phyloP scores from a whole-genome alignment of 2,329 filamentous ascomycete genomes.

The Pseudogymnoascus sp. region DNA sequence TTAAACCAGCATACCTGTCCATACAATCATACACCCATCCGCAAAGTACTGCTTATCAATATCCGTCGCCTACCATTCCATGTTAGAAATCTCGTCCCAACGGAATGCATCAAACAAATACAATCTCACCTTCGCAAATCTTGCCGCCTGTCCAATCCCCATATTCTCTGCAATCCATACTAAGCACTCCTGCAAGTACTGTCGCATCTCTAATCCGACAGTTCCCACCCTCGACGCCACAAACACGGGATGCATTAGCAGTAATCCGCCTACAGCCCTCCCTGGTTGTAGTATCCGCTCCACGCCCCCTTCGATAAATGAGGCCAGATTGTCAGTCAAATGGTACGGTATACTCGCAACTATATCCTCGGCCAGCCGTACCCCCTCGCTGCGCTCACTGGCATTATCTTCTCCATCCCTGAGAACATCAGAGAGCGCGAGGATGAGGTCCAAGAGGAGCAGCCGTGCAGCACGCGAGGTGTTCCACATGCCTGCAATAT shows the following conservation, averaged over 20 bases:
- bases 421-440: slow-evolving; percentile 23
- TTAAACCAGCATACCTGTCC: slow-evolving; percentile 17
- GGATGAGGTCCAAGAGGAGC: slow-evolving; percentile 43
- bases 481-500: slow-evolving; percentile 49
- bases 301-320: slow-evolving; percentile 14
- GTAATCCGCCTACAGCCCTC: slow-evolving; percentile 21
- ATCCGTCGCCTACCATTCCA: slow-evolving; percentile 1
- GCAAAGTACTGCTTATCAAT: slow-evolving; percentile 17
- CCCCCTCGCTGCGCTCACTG: neutral
- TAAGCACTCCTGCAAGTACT: slow-evolving; percentile 19
- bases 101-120: neutral
- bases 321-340: slow-evolving; percentile 18
- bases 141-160: slow-evolving; percentile 23
- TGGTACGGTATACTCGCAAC: slow-evolving; percentile 22
- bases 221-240: slow-evolving; percentile 17
- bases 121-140: slow-evolving; percentile 22
- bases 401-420: neutral
- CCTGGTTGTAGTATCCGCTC: slow-evolving; percentile 14
- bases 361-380: slow-evolving; percentile 16
- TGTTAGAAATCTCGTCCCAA: neutral
- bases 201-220: slow-evolving; percentile 13
- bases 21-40: slow-evolving; percentile 21
- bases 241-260: slow-evolving; percentile 25
- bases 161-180: slow-evolving; percentile 24
- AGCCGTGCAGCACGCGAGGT: slow-evolving; percentile 44